Conservation (phyloP, 352 stramenopile genomes). For the Aphanomyces cochlioides region DNA sequence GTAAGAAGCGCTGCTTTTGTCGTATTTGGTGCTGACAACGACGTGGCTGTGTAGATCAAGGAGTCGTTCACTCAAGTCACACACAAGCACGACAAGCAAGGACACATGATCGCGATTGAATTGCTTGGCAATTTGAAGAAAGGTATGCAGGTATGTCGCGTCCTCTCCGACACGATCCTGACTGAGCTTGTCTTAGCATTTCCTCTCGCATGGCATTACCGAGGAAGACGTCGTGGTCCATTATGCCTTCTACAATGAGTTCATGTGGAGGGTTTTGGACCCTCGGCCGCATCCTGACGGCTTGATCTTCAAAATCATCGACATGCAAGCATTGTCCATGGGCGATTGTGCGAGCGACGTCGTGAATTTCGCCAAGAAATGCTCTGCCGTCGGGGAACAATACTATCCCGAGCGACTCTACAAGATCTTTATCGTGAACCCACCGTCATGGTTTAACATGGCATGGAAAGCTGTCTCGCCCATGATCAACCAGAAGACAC, state of each 20-base stretch:
- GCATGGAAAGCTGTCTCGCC: slow-evolving; percentile 74
- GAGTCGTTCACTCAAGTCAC: slow-evolving; percentile 52
- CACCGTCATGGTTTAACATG: slow-evolving; percentile 70
- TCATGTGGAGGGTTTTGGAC: slow-evolving; percentile 63
- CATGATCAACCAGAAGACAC: slow-evolving; percentile 65
- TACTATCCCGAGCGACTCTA: slow-evolving; percentile 74
- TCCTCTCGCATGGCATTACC: slow-evolving; percentile 48
- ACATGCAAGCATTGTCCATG: slow-evolving; percentile 72
- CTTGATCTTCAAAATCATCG: slow-evolving; percentile 64
- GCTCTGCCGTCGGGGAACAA: slow-evolving; percentile 47
- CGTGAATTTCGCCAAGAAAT: slow-evolving; percentile 66
- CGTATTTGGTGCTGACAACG: background rate
- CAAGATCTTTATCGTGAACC: slow-evolving; percentile 72
- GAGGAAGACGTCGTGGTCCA: slow-evolving; percentile 64
- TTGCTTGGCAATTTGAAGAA: slow-evolving; percentile 57
- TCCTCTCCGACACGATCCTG: background rate
- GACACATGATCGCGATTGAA: slow-evolving; percentile 56
- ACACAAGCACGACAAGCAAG: slow-evolving; percentile 63
- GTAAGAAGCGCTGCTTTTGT: background rate
- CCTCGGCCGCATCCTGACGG: slow-evolving; percentile 52
- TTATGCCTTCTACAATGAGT: slow-evolving; percentile 62
- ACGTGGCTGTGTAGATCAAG: slow-evolving; percentile 44
- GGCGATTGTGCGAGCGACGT: slow-evolving; percentile 61
- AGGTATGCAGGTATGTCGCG: slow-evolving; percentile 37
- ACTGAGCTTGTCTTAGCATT: slow-evolving; percentile 34